phyloP scores from a whole-genome alignment of 2,329 filamentous ascomycete species.

The Drechmeria coniospora region DNA sequence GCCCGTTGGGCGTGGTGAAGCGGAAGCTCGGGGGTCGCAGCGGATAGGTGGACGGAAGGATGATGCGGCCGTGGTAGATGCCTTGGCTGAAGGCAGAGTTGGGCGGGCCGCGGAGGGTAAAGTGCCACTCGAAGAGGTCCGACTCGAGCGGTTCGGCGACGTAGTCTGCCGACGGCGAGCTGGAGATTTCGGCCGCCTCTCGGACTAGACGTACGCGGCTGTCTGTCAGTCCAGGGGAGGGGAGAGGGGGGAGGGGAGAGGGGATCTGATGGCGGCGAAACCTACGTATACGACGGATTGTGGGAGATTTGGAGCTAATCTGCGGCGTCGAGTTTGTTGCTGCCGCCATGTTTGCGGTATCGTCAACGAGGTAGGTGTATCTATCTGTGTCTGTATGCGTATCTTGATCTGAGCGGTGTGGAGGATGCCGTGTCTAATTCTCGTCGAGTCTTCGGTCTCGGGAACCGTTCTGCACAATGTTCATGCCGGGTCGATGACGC shows the following conservation, averaged over 20 bases:
- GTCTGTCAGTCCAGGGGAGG: no score
- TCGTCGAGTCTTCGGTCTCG: no score
- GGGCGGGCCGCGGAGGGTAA: slow-evolving; percentile 84
- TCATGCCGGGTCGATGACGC: no score
- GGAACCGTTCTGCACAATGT: no score
- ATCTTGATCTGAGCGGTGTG: no score
- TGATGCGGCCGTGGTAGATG: slow-evolving; percentile 90
- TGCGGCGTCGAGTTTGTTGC: slow-evolving; percentile 14
- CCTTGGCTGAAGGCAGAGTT: slow-evolving; percentile 64
- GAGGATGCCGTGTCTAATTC: no score
- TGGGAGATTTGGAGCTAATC: slow-evolving; percentile 65
- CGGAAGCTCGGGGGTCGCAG: slow-evolving; percentile 89
- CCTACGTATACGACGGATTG: slow-evolving; percentile 70
- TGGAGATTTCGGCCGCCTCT: slow-evolving; percentile 77
- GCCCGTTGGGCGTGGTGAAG: slow-evolving; percentile 78
- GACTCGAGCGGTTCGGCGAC: slow-evolving; percentile 70
- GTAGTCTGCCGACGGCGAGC: slow-evolving; percentile 69
- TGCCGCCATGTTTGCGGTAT: slow-evolving; percentile 3
- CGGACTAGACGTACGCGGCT: no score
- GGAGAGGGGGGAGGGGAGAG: slow-evolving; percentile 1
- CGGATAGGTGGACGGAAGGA: slow-evolving; percentile 78
- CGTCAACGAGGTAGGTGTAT: no score
- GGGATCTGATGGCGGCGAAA: slow-evolving; percentile 4
- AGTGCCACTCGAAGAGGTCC: slow-evolving; percentile 98
- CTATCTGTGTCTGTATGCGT: no score